phyloP scores from a whole-genome alignment of 108 stramenopile species.

The Stephanodiscus triporus region DNA sequence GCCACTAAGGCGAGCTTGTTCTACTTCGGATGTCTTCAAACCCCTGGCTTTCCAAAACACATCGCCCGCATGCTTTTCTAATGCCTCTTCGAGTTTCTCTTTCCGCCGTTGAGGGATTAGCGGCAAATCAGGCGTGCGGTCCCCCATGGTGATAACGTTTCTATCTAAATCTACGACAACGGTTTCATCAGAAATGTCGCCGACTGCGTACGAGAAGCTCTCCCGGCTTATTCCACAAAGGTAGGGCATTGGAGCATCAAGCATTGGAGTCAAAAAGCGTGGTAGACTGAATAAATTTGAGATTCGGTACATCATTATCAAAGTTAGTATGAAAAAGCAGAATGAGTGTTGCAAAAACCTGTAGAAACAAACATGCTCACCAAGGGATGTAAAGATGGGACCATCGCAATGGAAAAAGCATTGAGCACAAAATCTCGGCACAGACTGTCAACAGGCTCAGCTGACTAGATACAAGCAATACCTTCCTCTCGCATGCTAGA shows the following conservation, averaged over 20 bases:
- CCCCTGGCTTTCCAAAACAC: constrained; percentile 82
- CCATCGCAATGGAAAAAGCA: constrained; percentile 97
- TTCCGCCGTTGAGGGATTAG: constrained; percentile 70
- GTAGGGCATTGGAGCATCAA: constrained; percentile 92
- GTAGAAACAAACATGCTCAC: not conserved
- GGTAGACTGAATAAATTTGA: constrained; percentile 49
- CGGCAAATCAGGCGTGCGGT: constrained; percentile 61
- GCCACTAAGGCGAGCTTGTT: constrained; percentile 33
- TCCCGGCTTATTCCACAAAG: constrained; percentile 87
- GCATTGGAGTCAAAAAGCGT: constrained; percentile 77
- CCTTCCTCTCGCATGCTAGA: constrained; percentile 87
- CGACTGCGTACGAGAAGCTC: constrained; percentile 69
- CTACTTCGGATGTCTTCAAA: constrained; percentile 56
- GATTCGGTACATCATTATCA: not conserved
- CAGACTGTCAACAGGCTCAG: constrained; percentile 86
- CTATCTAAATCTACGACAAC: constrained; percentile 91
- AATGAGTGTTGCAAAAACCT: not conserved
- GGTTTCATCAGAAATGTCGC: constrained; percentile 76
- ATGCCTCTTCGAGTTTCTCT: constrained; percentile 64
- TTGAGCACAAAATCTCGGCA: constrained; percentile 92
- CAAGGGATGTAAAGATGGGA: constrained; percentile 87
- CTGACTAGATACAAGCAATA: constrained; percentile 86
- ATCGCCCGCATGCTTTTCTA: constrained; percentile 78
- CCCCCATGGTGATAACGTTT: constrained; percentile 73
- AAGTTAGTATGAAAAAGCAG: not conserved